These are phyloP conservation scores for Sporodiniella umbellata DNA, from an alignment of 371 early-diverging fungal genomes.

Conservation along the genomic window DNA sequence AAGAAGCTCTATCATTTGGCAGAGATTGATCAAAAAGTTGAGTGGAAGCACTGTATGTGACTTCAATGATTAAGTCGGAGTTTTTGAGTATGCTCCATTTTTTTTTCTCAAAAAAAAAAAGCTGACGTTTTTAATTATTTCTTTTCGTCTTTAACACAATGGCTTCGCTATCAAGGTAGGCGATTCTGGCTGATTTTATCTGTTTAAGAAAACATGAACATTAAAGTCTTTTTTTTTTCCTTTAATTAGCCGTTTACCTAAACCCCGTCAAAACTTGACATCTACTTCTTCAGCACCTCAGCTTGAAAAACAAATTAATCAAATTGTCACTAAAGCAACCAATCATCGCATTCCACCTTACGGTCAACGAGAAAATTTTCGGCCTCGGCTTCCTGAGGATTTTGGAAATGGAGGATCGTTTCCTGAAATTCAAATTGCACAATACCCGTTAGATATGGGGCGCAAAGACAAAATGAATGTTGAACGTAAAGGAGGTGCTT, in stretches of 20 bases:
- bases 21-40: no score
- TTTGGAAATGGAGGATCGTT: constrained; percentile 97
- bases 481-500: constrained; percentile 61
- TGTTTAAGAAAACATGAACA: background rate
- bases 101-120: background rate
- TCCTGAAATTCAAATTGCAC: constrained; percentile 88
- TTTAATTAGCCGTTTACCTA: constrained; percentile 37
- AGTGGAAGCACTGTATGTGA: no score
- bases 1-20: no score
- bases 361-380: constrained; percentile 75
- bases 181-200: background rate
- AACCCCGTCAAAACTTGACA: constrained; percentile 36
- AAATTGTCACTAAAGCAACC: constrained; percentile 34
- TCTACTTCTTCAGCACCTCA: constrained; percentile 27
- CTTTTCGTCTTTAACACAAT: constrained; percentile 5
- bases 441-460: constrained; percentile 94
- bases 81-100: background rate
- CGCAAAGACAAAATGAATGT: constrained; percentile 54
- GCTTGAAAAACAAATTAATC: constrained; percentile 35
- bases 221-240: no score
- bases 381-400: constrained; percentile 80
- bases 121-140: constrained; percentile 3
- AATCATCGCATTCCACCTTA: constrained; percentile 71
- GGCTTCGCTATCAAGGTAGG: constrained; percentile 33
- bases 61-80: no score